Base-by-base conservation (phyloP, 106 monocot genomes). In the Dendrobium chrysotoxum region DNA sequence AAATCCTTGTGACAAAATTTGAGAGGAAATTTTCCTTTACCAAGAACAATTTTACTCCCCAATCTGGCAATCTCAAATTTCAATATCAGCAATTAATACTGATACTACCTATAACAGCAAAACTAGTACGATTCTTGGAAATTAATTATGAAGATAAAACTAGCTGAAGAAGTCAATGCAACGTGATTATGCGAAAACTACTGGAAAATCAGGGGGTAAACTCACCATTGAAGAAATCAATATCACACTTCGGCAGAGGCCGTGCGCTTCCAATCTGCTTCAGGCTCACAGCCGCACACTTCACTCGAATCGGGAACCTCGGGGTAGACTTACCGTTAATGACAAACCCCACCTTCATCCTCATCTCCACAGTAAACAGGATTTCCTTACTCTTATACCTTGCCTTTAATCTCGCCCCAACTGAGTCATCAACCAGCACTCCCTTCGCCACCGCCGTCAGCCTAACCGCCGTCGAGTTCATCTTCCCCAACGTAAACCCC, bases 381-480 rank as follows among this genome's bases (percentile, higher is more conserved):
- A 88, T 44, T 31, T 81, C 79, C 78, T 71, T 79, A 55, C 87
- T 88, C 70, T 44, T 78, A 40, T 58, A 85, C 79, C 75, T 46
- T 3, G 75, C 16, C 64, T 50, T 77, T 18, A 91, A 68, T 81
- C 86, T 81, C 50, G 55, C 25, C 45, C 88, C 91, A 12, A 83
- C 85, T 11, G 80, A 80, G 8, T 86, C 85, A 45, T 85, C 91
- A 70, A 91, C 77, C 83, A 79, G 64, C 71, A 65, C 70, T 7
- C 81, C 79, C 77, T 80, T 83, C 75, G 78, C 86, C 23, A 20
- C 40, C 53, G 77, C 79, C 44, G 67, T 18, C 30, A 88, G 9
- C 79, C 54, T 78, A 39, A 87, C 20, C 75, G 84, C 81, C 68
- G 91, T 87, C 46, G 88, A 78, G 41, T 88, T 91, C 85, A 57